Evolutionary conservation across 768 basidiomycete genomes (phyloP), one percentile per base, ranked within the genome.

Genomic region (Ramaria rubella): DNA sequence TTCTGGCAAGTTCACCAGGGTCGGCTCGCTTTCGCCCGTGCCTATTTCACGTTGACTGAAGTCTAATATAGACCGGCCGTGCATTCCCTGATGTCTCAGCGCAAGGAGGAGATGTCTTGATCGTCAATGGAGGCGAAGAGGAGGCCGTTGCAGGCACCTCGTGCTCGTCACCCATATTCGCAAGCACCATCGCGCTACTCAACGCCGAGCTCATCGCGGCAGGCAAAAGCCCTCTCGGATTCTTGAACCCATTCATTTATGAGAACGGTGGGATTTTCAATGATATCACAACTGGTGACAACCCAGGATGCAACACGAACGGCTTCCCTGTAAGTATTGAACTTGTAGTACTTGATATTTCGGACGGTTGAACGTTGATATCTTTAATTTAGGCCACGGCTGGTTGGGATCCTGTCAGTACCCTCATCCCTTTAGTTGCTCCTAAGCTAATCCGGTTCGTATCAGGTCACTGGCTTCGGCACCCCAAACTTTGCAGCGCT

Each of bases 231-330:
- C 58, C 63, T 15, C 66, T 73, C 27, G 72, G 71, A 4, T 73
- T 71, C 65, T 57, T 72, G 58, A 72, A 72, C 63, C 69, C 72
- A 43, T 70, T 67, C 66, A 58, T 73, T 57, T 72, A 73, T 52
- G 27, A 30, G 5, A n/a, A 43, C 3, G 30, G 57, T 5, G 31
- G 12, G 6, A 46, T 67, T 23, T 68, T 74, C 58, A 72, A 70
- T 60, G 80, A 64, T 77, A 83, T 87, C 60, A 75, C 70, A 0
- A 78, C 79, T 15, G 84, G 83, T 6, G 73, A 73, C 2, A 86
- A 85, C 64, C 82, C 83, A 2, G 85, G 85, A 17, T 87, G 85
- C 60, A 73, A 75, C 1, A 81, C 76, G 3, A 66, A 68, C 49
- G 82, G 83, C 71, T 68, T 68, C 53, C 52, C 63, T n/a, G 54